Evolutionary conservation across 371 early-diverging fungal genomes (phyloP), one percentile per base, ranked within the genome.

Genomic region (Parasitella parasitica): DNA sequence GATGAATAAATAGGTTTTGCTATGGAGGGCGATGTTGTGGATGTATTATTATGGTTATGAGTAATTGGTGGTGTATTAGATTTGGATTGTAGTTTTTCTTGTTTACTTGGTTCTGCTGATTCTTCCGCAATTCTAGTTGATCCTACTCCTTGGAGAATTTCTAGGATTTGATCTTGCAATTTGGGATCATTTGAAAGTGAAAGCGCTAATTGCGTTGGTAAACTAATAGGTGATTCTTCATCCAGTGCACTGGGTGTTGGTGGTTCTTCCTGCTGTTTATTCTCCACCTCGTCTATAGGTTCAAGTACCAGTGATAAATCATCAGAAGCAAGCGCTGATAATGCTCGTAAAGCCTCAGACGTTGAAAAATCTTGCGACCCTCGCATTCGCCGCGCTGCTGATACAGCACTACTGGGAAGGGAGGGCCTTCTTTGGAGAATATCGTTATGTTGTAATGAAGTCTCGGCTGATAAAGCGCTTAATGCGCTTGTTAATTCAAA

Each of bases 351-450:
- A 16, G 75, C 37, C 18, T 75, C 75, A 7, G 67, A 63, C 15
- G 69, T 61, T 36, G 56, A 32, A 15, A 69, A 37, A 12, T 75
- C 75, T 27, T 58, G 73, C 0, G 71, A 64, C 34, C 63, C 64
- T n/a, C 66, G 54, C 16, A 59, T 48, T 39, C 64, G 35, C 55
- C 67, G 71, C 11, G 71, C 67, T 18, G 70, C 77, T 13, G 70
- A 66, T 1, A 76, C 73, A 2, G 77, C 63, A 58, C 66, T 76
- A 27, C 77, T 76, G 4, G 77, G 77, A 51, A 76, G 57, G 9
- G 77, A 76, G 4, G 70, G 73, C 12, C 77, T 57, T 43, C 75
- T 63, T 27, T 60, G 30, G 34, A 70, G 46, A 32, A 66, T 61
- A 22, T 69, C 58, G 2, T 52, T 22, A 24, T 51, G 39, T 15